phyloP scores from a whole-genome alignment of 352 stramenopile species.

The Globisporangium nagaii region DNA sequence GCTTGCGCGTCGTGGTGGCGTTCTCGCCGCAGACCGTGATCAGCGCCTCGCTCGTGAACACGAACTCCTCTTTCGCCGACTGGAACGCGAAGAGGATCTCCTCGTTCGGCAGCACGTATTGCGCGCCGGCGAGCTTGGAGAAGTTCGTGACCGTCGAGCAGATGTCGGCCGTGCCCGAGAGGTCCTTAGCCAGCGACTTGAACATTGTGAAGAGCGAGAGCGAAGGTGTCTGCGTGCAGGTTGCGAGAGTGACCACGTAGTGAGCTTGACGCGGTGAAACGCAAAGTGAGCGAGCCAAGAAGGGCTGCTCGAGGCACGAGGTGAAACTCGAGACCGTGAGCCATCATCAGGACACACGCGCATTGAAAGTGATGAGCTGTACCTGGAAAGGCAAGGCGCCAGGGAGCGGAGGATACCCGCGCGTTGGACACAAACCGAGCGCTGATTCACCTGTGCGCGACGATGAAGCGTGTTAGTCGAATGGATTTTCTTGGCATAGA shows the following conservation, averaged over 20 bases:
- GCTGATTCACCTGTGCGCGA: too few relatives aligned
- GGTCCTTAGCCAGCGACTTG: constrained; percentile 40
- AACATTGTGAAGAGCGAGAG: too few relatives aligned
- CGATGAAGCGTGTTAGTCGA: neutral
- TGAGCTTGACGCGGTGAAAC: neutral
- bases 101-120: constrained; percentile 51
- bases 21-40: constrained; percentile 29
- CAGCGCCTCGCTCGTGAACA: constrained; percentile 61
- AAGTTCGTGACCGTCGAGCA: constrained; percentile 38
- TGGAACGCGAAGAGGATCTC: constrained; percentile 47
- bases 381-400: neutral
- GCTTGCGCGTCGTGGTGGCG: constrained; percentile 43
- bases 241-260: too few relatives aligned
- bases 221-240: too few relatives aligned
- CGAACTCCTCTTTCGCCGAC: constrained; percentile 54
- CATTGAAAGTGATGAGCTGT: too few relatives aligned
- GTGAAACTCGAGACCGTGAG: too few relatives aligned
- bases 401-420: too few relatives aligned
- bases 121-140: constrained; percentile 28
- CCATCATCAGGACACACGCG: too few relatives aligned
- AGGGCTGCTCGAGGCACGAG: neutral
- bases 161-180: constrained; percentile 48
- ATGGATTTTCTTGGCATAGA: constrained; percentile 3
- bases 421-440: constrained; percentile 3
- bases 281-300: constrained; percentile 2